Evolutionary conservation across 164 flowering plant species (phyloP).

Genomic region (Cinnamomum chago): DNA sequence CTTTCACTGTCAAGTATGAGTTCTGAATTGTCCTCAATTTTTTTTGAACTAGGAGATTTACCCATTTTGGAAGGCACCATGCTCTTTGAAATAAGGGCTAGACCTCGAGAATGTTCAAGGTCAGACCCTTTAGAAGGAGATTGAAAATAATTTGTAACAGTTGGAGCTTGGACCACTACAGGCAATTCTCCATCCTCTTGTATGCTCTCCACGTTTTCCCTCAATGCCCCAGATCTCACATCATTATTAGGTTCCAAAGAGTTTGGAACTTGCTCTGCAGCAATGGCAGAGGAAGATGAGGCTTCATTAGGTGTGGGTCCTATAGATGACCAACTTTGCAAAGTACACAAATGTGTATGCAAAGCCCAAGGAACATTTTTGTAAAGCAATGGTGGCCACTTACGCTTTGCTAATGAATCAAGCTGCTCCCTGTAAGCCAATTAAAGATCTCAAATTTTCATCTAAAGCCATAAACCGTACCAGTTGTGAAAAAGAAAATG

Average conservation of each 20-base stretch:
- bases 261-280: slow-evolving; percentile 36
- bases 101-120: slow-evolving; percentile 45
- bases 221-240: slow-evolving; percentile 40
- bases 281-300: slow-evolving; percentile 36
- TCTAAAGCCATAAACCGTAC: slow-evolving; percentile 17
- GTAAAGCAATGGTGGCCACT: slow-evolving; percentile 66
- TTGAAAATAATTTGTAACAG: slow-evolving; percentile 27
- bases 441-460: slow-evolving; percentile 38
- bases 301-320: slow-evolving; percentile 26
- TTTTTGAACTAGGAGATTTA: slow-evolving; percentile 61
- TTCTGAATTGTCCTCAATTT: slow-evolving; percentile 61
- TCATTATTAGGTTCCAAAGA: slow-evolving; percentile 32
- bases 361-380: slow-evolving; percentile 79
- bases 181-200: slow-evolving; percentile 99
- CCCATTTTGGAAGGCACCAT: slow-evolving; percentile 30
- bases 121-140: slow-evolving; percentile 35
- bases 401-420: slow-evolving; percentile 66
- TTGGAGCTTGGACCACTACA: slow-evolving; percentile 36
- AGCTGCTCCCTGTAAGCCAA: slow-evolving; percentile 90
- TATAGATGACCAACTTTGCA: slow-evolving; percentile 53
- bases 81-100: slow-evolving; percentile 68
- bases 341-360: slow-evolving; percentile 54
- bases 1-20: slow-evolving; percentile 63
- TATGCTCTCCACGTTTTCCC: slow-evolving; percentile 49
- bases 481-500: slow-evolving; percentile 13